Conservation (phyloP, 2,329 filamentous ascomycete genomes). For the Alternaria brassicicola region DNA sequence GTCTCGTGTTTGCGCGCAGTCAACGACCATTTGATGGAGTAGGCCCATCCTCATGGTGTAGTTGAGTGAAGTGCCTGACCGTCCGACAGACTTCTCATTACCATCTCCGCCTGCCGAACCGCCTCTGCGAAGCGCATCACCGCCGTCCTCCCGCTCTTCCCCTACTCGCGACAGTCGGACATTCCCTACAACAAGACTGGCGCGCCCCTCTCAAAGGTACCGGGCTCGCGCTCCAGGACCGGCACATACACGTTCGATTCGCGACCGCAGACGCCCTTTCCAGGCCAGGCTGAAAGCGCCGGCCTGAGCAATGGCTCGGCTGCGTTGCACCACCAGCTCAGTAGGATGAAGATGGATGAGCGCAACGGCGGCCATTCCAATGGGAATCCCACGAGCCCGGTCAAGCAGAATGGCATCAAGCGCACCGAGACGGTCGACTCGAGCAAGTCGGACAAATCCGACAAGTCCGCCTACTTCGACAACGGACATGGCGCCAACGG, state of each 20-base stretch:
- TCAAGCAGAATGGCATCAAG: conserved; percentile 33
- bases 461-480: conserved; percentile 28
- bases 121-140: conserved; percentile 92
- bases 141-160: conserved; percentile 91
- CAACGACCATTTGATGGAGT: conserved; percentile 94
- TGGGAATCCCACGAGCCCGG: conserved; percentile 28
- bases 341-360: conserved; percentile 68
- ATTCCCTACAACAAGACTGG: conserved; percentile 96
- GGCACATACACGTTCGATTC: conserved; percentile 87
- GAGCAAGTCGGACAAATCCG: conserved; percentile 37
- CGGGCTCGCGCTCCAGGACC: conserved; percentile 38
- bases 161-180: conserved; percentile 95
- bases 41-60: conserved; percentile 35
- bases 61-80: conserved; percentile 36
- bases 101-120: conserved; percentile 96
- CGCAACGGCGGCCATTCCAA: conserved; percentile 50
- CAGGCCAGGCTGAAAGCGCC: conserved; percentile 69
- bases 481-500: conserved; percentile 36
- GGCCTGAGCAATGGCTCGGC: conserved; percentile 72
- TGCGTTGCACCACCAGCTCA: conserved; percentile 73
- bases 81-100: conserved; percentile 73
- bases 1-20: conserved; percentile 54
- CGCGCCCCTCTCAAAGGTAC: conserved; percentile 79
- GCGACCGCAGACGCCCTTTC: conserved; percentile 82
- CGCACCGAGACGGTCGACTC: conserved; percentile 45